These are phyloP conservation scores for Rhodosporidiobolus sp. DNA, from an alignment of 768 basidiomycete genomes.

Conservation along the genomic window DNA sequence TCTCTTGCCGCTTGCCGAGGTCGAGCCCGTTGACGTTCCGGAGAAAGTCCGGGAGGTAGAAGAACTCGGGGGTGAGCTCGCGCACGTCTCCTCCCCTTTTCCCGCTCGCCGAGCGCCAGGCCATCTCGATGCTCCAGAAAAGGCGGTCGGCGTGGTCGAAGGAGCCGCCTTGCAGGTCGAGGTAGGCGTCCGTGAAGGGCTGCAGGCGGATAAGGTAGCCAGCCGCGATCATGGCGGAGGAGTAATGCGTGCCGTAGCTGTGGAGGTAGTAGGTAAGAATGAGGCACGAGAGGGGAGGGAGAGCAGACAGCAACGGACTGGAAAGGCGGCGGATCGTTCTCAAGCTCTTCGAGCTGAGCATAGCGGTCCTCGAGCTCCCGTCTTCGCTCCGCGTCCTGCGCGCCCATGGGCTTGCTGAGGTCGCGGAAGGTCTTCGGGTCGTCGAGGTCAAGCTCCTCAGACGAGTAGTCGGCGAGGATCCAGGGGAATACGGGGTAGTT, in stretches of 20 bases:
- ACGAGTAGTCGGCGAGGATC: constrained; percentile 74
- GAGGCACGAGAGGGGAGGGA: no score
- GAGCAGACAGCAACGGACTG: not conserved
- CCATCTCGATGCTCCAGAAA: constrained; percentile 59
- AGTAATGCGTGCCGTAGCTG: constrained; percentile 74
- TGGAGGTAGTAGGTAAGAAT: not conserved
- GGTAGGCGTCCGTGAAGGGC: constrained; percentile 89
- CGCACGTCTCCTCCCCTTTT: constrained; percentile 79
- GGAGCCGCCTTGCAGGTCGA: constrained; percentile 70
- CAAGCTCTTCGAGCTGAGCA: constrained; percentile 69
- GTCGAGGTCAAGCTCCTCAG: constrained; percentile 42
- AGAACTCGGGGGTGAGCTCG: constrained; percentile 71
- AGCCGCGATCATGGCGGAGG: constrained; percentile 94
- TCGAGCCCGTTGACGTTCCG: constrained; percentile 75
- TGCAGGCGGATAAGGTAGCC: constrained; percentile 85
- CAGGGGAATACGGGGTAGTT: constrained; percentile 77
- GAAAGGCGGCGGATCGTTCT: constrained; percentile 51
- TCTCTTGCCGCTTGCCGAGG: constrained; percentile 69
- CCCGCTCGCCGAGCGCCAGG: constrained; percentile 70
- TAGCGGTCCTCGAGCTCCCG: constrained; percentile 72
- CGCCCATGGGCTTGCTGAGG: constrained; percentile 80
- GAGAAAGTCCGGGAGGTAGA: constrained; percentile 62
- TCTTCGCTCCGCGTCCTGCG: not conserved
- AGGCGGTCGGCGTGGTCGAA: constrained; percentile 89
- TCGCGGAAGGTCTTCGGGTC: constrained; percentile 52